Conservation (phyloP, 305 asterid genomes). For the Solanum hybrid region DNA sequence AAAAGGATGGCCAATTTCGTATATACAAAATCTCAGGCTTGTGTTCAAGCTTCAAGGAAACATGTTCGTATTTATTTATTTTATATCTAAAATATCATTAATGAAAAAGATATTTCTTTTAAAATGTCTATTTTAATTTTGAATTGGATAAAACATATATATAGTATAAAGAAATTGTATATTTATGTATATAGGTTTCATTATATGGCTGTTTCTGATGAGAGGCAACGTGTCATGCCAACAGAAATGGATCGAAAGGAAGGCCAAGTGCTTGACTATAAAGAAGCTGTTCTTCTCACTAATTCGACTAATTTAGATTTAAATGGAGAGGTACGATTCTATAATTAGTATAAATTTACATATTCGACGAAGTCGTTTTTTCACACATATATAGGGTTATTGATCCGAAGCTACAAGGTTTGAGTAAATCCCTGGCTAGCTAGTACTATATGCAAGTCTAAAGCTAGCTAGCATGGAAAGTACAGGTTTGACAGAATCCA, state of each 20-base stretch:
- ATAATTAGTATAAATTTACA: neutral
- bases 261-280: neutral
- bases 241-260: neutral
- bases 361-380: neutral
- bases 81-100: neutral
- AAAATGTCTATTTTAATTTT: neutral
- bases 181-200: neutral
- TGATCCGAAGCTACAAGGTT: too few species aligned
- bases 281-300: neutral
- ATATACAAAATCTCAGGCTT: slow-evolving; percentile 9
- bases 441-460: neutral
- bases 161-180: neutral
- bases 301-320: neutral
- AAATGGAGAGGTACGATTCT: neutral
- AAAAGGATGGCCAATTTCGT: slow-evolving; percentile 1
- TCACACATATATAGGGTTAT: too few species aligned
- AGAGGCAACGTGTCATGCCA: slow-evolving; percentile 1
- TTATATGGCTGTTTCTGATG: neutral
- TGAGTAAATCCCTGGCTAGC: neutral
- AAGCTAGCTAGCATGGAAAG: neutral
- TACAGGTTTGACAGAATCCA: accelerated
- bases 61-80: neutral
- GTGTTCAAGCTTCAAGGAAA: slow-evolving; percentile 19
- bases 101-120: neutral
- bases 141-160: neutral